Base-by-base conservation (phyloP, 1,284 basidiomycete genomes). In the Ustilago hordei region DNA sequence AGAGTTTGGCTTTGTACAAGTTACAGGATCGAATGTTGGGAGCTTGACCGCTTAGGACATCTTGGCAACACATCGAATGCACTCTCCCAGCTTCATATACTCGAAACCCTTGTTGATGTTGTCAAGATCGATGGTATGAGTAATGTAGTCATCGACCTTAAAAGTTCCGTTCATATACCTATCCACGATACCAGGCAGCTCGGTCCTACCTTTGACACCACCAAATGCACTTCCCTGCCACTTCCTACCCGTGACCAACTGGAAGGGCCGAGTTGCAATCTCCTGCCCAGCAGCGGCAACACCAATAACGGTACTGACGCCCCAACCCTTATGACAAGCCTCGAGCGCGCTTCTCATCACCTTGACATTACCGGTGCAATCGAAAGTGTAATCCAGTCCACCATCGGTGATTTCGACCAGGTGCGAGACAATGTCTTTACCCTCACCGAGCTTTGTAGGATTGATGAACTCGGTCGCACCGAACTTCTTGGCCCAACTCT, bases 401-500 rank as follows among this genome's bases (percentile, higher is more conserved):
- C 97, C 97, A 84, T 99, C 97, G 23, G 95, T 99, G 80, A 95
- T 91, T 82, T 96, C 93, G 65, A 98, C 89, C 35, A 99, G 90
- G 84, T 95, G 87, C 70, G 98, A 94, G 79, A 96, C 94, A 77
- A 98, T 93, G 64, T 90, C 69, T 65, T 85, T 73, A 17, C 43
- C 61, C 8, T 92, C 91, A 34, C 67, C 64, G 7, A 98, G 89
- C 70, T 91, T 87, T 12, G 88, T 87, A 8, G 96, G 93, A 88
- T 98, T 96, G 84, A 99, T 87, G 86, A 98, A 99, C 55, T 99
- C 95, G 56, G 92, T 94, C n/a, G 96, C 97, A 69, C 96, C 96
- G 86, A 99, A 96, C 88, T 95, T 93, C 86, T 89, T 90, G 4
- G 95, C 95, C 94, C 94, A 96, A 4, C 34, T 7, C 54, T 80